Evolutionary conservation across 2,329 filamentous ascomycete species (phyloP).

Genomic region (Colletotrichum coccodes): DNA sequence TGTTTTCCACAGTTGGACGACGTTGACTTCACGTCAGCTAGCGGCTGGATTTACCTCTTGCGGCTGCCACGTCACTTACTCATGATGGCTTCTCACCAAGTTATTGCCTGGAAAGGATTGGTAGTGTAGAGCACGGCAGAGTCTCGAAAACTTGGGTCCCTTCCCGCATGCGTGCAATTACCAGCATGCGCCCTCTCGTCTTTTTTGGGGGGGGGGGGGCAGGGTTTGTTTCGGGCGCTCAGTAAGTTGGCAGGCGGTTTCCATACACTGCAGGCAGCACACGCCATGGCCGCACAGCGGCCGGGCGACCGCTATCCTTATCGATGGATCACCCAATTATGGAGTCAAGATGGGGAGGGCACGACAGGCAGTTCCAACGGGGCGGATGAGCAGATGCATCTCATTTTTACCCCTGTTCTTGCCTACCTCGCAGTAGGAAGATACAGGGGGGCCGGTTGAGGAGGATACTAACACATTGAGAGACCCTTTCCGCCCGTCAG

Average conservation of each 20-base stretch:
- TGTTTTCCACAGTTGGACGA: not conserved
- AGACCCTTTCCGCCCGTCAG: not conserved
- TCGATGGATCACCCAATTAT: constrained; percentile 8
- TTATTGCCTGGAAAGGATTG: not conserved
- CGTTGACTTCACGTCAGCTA: not conserved
- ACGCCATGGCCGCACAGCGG: constrained; percentile 8
- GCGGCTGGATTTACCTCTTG: not conserved
- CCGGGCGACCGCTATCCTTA: constrained; percentile 24
- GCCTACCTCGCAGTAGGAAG: not conserved
- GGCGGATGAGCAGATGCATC: constrained; percentile 20
- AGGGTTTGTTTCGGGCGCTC: not conserved
- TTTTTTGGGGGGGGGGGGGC: not conserved
- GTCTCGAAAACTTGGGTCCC: not conserved
- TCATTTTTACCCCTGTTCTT: constrained; percentile 4
- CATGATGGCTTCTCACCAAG: not conserved
- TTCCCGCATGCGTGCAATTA: not conserved
- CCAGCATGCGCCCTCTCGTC: not conserved
- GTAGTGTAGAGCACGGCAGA: not conserved
- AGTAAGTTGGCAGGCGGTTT: not conserved
- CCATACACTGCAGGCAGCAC: not conserved
- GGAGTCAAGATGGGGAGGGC: constrained; percentile 3
- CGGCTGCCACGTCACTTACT: not conserved
- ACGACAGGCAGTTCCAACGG: constrained; percentile 8
- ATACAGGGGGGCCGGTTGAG: not conserved
- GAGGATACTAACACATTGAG: not conserved